Evolutionary conservation across 331 rosid species (phyloP).

Genomic region (Malus hybrid): DNA sequence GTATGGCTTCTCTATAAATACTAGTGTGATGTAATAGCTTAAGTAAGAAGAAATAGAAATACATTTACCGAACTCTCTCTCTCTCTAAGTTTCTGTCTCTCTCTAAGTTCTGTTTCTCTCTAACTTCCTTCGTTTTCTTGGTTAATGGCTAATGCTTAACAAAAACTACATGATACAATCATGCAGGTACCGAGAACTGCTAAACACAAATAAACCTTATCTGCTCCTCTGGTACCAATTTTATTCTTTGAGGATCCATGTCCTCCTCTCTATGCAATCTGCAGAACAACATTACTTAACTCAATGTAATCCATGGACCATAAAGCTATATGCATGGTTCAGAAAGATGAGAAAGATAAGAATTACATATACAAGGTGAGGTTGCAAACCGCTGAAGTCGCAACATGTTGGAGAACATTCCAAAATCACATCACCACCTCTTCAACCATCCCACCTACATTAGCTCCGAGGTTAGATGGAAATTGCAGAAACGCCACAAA

Average conservation of each 20-base stretch:
- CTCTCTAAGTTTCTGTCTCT: too few relatives aligned
- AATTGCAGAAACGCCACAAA: background rate
- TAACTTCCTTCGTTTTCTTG: too few relatives aligned
- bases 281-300: conserved; percentile 19
- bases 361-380: conserved; percentile 53
- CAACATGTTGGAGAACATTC: conserved; percentile 74
- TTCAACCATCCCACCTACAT: conserved; percentile 86
- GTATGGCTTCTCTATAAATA: too few relatives aligned
- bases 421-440: conserved; percentile 87
- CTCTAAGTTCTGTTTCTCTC: too few relatives aligned
- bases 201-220: conserved; percentile 48
- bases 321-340: too few relatives aligned
- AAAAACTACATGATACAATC: background rate
- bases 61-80: too few relatives aligned
- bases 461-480: conserved; percentile 5
- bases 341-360: background rate
- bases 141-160: too few relatives aligned
- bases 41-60: too few relatives aligned
- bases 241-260: conserved; percentile 67
- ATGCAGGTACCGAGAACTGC: background rate
- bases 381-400: conserved; percentile 85
- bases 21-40: too few relatives aligned
- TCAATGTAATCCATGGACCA: background rate
- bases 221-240: conserved; percentile 86
- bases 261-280: conserved; percentile 77